phyloP scores from a whole-genome alignment of 768 basidiomycete genomes.

The Tulasnella sp. region DNA sequence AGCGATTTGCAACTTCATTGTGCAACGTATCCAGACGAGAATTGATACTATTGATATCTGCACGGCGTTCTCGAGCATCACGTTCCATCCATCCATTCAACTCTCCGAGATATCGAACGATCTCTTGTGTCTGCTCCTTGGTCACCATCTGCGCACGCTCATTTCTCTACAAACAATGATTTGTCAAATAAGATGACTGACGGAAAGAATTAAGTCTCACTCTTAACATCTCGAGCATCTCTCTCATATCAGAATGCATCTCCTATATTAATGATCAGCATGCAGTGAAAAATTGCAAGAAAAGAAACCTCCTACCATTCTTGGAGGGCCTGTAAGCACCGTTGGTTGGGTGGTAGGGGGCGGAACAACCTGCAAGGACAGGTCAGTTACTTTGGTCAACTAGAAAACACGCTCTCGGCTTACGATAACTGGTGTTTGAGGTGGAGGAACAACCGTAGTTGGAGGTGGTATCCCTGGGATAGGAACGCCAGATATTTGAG shows the following conservation, averaged over 20 bases:
- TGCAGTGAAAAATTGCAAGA: background rate
- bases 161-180: conserved; percentile 61
- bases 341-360: background rate
- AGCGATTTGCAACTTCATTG: conserved; percentile 33
- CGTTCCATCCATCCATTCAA: conserved; percentile 69
- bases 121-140: conserved; percentile 17
- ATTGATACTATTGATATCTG: conserved; percentile 52
- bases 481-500: background rate
- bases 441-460: background rate
- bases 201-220: conserved; percentile 12
- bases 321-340: conserved; percentile 1
- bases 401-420: too few relatives aligned
- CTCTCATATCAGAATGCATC: conserved; percentile 19
- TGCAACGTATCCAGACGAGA: conserved; percentile 43
- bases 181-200: conserved; percentile 31
- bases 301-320: background rate
- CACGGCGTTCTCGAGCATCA: conserved; percentile 67
- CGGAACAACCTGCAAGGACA: conserved; percentile 2
- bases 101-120: conserved; percentile 48
- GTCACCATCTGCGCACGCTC: conserved; percentile 29
- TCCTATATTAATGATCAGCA: background rate
- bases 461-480: background rate
- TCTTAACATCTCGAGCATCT: conserved; percentile 44
- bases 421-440: background rate
- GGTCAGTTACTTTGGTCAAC: background rate